Percentiles rank a stretch among this genome's conserved stretches.
phyloP scores from a whole-genome alignment of 345 rosid species.

The Populus davidiana region DNA sequence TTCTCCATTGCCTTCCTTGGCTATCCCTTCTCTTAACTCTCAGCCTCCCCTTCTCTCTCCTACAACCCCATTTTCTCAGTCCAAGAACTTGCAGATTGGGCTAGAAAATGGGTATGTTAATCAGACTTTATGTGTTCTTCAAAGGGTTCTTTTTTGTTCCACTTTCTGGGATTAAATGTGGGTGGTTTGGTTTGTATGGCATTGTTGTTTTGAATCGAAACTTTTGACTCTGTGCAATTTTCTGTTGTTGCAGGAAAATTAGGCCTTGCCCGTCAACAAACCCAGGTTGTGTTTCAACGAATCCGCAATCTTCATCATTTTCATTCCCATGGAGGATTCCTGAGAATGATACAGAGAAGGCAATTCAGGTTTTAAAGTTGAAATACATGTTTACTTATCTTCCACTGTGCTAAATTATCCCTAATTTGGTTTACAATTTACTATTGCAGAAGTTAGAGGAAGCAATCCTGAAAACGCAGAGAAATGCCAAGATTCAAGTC shows the following conservation, averaged over 20 bases:
- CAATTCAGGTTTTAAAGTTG: constrained; percentile 47
- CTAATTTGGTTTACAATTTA: background rate
- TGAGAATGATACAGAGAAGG: constrained; percentile 41
- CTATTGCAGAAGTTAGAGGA: constrained; percentile 57
- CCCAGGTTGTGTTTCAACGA: constrained; percentile 84
- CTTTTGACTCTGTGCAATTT: background rate
- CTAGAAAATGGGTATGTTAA: constrained; percentile 63
- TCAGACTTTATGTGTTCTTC: background rate
- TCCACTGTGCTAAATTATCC: background rate
- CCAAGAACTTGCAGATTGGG: constrained; percentile 69
- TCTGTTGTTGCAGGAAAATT: constrained; percentile 54
- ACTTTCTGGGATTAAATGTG: background rate
- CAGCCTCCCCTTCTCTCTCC: constrained; percentile 39
- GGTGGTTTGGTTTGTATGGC: background rate
- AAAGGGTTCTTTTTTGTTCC: background rate
- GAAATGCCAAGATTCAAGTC: constrained; percentile 51
- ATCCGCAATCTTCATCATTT: constrained; percentile 83
- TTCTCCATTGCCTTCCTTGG: constrained; percentile 55
- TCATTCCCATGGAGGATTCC: constrained; percentile 71
- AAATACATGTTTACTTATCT: background rate
- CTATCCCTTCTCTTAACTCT: constrained; percentile 68
- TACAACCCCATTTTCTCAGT: constrained; percentile 87
- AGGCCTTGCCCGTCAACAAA: constrained; percentile 87
- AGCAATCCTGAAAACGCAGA: constrained; percentile 67
- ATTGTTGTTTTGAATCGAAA: background rate